phyloP scores from a whole-genome alignment of 768 basidiomycete species.

The Daedaleopsis sinensis region DNA sequence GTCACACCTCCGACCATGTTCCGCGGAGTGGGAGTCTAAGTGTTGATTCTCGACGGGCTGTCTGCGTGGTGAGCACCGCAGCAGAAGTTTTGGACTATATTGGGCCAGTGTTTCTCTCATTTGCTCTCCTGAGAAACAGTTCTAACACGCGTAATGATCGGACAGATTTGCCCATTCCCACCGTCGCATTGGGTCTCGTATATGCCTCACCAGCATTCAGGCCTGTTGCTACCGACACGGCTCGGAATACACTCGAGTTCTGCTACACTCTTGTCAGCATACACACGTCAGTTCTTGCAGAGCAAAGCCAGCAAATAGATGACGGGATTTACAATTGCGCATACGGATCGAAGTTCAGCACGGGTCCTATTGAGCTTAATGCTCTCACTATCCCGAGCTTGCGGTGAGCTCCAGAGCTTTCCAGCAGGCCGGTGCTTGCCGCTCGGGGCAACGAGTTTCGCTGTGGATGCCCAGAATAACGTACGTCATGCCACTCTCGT shows the following conservation, averaged over 20 bases:
- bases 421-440: not conserved
- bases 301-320: not conserved
- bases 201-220: too few relatives aligned
- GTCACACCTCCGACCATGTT: not conserved
- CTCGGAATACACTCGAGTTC: too few relatives aligned
- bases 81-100: slow-evolving; percentile 4
- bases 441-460: not conserved
- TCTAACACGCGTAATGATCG: too few relatives aligned
- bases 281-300: not conserved
- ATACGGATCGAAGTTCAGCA: not conserved
- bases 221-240: too few relatives aligned
- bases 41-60: not conserved
- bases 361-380: not conserved
- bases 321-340: not conserved
- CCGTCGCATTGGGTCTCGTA: too few relatives aligned
- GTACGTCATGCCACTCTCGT: not conserved
- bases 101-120: not conserved
- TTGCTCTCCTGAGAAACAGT: too few relatives aligned
- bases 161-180: too few relatives aligned
- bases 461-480: not conserved
- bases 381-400: not conserved
- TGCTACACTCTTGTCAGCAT: too few relatives aligned
- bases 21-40: not conserved
- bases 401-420: not conserved
- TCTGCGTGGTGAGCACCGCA: not conserved